phyloP scores from a whole-genome alignment of 192 early-diverging fungal genomes.

The Neocallimastix lanati region DNA sequence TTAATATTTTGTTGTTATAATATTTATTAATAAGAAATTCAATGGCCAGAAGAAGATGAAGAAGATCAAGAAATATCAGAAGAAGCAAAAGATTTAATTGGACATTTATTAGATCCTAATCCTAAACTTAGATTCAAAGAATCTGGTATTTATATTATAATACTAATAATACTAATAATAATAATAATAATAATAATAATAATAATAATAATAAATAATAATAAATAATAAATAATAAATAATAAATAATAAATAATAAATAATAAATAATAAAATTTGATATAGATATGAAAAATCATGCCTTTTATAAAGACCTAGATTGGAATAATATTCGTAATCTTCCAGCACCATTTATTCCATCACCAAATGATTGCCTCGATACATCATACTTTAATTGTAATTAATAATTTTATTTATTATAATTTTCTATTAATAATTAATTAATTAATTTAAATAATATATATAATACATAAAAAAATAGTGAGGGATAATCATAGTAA shows the following conservation, averaged over 20 bases:
- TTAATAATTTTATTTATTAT: slow-evolving; percentile 1
- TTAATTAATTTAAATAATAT: too few species aligned
- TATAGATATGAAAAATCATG: slow-evolving; percentile 47
- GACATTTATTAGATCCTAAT: slow-evolving; percentile 52
- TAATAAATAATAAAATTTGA: too few species aligned
- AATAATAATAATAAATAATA: too few species aligned
- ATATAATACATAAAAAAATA: too few species aligned
- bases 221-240: too few species aligned
- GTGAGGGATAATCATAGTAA: not conserved
- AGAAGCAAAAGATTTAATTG: slow-evolving; percentile 53
- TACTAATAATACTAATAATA: too few species aligned
- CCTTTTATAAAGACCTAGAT: slow-evolving; percentile 54
- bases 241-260: too few species aligned
- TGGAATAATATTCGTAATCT: slow-evolving; percentile 57
- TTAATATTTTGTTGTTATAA: too few species aligned
- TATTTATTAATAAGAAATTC: slow-evolving; percentile 19
- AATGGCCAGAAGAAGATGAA: slow-evolving; percentile 32
- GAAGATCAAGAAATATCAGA: slow-evolving; percentile 23
- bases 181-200: too few species aligned
- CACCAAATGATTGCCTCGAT: slow-evolving; percentile 55
- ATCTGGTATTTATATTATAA: slow-evolving; percentile 39
- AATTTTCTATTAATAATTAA: not conserved
- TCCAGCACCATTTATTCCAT: slow-evolving; percentile 69
- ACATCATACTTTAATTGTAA: slow-evolving; percentile 83
- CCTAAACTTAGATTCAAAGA: slow-evolving; percentile 43